Percentiles rank a stretch among this genome's conserved stretches.
phyloP scores from a whole-genome alignment of 257 asterid genomes.

The Jasminum sambac region DNA sequence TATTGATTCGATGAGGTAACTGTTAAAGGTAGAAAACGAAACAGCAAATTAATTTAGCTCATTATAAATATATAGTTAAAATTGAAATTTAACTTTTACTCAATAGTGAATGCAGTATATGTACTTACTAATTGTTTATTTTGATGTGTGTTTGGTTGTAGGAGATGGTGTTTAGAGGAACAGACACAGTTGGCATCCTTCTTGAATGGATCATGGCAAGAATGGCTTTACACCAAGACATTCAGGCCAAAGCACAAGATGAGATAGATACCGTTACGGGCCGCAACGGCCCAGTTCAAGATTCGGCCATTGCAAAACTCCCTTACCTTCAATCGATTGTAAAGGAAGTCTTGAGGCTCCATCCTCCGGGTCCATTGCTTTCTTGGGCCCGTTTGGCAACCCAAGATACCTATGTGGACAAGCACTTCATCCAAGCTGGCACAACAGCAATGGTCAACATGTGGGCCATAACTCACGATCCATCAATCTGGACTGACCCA shows the following conservation, averaged over 20 bases:
- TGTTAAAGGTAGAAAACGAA: no score
- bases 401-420: conserved; percentile 51
- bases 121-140: not conserved
- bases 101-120: no score
- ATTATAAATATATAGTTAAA: no score
- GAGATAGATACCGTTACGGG: conserved; percentile 43
- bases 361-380: conserved; percentile 73
- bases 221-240: conserved; percentile 55
- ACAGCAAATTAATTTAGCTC: no score
- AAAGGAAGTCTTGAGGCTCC: conserved; percentile 55
- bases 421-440: conserved; percentile 54
- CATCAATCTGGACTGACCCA: conserved; percentile 55
- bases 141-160: conserved; percentile 13
- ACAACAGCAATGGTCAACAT: conserved; percentile 76
- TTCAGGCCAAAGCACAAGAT: conserved; percentile 46
- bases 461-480: conserved; percentile 79
- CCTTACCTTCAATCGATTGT: conserved; percentile 57
- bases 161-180: conserved; percentile 77
- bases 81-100: no score
- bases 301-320: conserved; percentile 45
- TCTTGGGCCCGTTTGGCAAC: conserved; percentile 72
- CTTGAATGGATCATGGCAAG: conserved; percentile 70
- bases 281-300: conserved; percentile 26
- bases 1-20: no score
- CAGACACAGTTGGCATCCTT: conserved; percentile 58